Evolutionary conservation across 257 asterid genomes (phyloP).

Genomic region (Nicotiana attenuata): DNA sequence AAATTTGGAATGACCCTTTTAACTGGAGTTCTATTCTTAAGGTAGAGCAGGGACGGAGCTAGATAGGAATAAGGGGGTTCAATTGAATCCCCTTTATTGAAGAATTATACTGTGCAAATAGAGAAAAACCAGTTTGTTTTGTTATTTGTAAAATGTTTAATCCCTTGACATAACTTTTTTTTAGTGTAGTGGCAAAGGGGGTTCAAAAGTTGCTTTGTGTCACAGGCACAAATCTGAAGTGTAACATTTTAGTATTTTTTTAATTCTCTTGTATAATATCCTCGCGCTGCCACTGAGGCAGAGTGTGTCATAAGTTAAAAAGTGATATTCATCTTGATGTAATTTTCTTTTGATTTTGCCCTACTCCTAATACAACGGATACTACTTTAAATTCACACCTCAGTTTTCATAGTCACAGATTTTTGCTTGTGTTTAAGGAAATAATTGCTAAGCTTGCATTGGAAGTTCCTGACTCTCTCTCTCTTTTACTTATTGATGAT

Average conservation of each 20-base stretch:
- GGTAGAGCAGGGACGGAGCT: neutral
- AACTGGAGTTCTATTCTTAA: neutral
- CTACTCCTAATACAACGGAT: neutral
- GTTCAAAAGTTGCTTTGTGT: too few species aligned
- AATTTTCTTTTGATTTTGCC: neutral
- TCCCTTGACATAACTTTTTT: too few species aligned
- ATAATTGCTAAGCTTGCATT: neutral
- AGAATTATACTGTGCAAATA: too few species aligned
- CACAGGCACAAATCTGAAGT: too few species aligned
- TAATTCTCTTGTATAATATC: too few species aligned
- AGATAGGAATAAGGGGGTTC: too few species aligned
- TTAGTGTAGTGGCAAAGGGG: too few species aligned
- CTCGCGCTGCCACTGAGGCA: too few species aligned
- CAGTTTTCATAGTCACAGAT: neutral
- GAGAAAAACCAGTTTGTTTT: too few species aligned
- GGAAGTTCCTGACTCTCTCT: neutral
- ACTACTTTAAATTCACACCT: neutral
- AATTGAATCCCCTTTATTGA: too few species aligned
- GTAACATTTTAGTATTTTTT: too few species aligned
- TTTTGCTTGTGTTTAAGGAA: neutral
- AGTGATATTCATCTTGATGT: neutral
- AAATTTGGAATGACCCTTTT: neutral
- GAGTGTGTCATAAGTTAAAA: neutral
- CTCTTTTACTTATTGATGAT: neutral
- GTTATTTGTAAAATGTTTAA: too few species aligned